These are phyloP conservation scores for Hypoxylon sp. DNA, from an alignment of 2,329 filamentous ascomycete species.

Conservation along the genomic window DNA sequence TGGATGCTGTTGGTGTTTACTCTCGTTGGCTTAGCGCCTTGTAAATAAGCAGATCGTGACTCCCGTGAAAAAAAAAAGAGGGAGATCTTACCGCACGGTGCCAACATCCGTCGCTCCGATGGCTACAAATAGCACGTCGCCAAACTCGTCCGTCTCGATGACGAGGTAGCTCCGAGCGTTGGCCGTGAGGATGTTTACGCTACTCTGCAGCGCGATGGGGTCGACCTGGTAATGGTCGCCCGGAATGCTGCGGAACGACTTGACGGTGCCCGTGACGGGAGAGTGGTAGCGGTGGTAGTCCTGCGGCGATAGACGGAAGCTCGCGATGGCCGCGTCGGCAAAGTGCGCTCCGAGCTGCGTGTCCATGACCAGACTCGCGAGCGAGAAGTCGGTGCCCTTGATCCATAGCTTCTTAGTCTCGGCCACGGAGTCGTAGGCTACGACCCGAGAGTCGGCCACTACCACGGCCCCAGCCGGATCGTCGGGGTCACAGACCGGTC, in stretches of 20 bases:
- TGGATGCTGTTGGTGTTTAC: conserved; percentile 42
- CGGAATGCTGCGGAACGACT: conserved; percentile 49
- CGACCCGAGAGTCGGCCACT: conserved; percentile 49
- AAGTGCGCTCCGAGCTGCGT: conserved; percentile 45
- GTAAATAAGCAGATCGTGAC: background rate
- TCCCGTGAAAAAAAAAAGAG: background rate
- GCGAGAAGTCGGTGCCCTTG: conserved; percentile 53
- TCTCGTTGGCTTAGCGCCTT: background rate
- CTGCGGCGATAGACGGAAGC: conserved; percentile 53
- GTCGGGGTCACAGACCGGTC: conserved; percentile 42
- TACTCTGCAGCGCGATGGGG: conserved; percentile 44
- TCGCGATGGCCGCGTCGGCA: conserved; percentile 48
- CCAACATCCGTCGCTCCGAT: conserved; percentile 52
- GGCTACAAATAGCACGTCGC: conserved; percentile 52
- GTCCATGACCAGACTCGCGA: conserved; percentile 50
- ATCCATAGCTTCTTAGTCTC: conserved; percentile 51
- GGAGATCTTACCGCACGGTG: conserved; percentile 48
- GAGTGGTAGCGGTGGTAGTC: conserved; percentile 57
- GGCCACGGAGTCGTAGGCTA: conserved; percentile 47
- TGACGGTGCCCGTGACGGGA: conserved; percentile 51
- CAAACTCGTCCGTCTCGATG: conserved; percentile 51
- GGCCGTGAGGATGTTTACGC: conserved; percentile 49
- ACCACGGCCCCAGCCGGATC: conserved; percentile 44
- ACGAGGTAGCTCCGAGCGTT: conserved; percentile 50
- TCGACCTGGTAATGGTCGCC: conserved; percentile 56